phyloP scores from a whole-genome alignment of 1,284 basidiomycete species.

The Irpex lacteus region DNA sequence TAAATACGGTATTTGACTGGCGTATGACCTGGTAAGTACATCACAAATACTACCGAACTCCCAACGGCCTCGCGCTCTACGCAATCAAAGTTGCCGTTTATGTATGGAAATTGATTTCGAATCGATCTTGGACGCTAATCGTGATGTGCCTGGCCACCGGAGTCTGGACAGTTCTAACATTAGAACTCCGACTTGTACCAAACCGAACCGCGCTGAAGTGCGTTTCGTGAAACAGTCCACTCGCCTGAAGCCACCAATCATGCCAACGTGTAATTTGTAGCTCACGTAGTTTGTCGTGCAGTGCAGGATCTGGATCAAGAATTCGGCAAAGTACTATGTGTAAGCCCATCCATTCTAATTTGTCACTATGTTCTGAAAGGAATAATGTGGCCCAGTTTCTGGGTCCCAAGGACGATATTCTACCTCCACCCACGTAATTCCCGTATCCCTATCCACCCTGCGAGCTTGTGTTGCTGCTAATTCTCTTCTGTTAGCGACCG shows the following conservation, averaged over 20 bases:
- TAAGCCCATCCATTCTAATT: not conserved
- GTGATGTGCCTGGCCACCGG: not conserved
- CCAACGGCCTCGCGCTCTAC: too few species aligned
- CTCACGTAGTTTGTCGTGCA: not conserved
- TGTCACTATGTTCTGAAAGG: not conserved
- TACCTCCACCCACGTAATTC: slow-evolving; percentile 8
- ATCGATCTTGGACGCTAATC: not conserved
- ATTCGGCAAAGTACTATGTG: too few species aligned
- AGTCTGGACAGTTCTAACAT: not conserved
- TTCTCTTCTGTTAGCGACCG: not conserved
- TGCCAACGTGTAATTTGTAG: not conserved
- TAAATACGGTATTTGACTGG: too few species aligned
- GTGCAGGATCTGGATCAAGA: too few species aligned
- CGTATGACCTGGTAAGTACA: too few species aligned
- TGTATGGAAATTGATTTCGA: not conserved
- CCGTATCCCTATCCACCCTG: slow-evolving; percentile 7
- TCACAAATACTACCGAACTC: too few species aligned
- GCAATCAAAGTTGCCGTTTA: too few species aligned
- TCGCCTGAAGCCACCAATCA: too few species aligned
- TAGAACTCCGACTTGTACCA: not conserved
- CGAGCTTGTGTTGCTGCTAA: slow-evolving; percentile 6
- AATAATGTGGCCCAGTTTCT: not conserved
- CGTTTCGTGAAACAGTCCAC: too few species aligned
- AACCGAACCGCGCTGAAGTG: not conserved
- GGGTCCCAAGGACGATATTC: slow-evolving; percentile 2